Conservation (phyloP, 1,284 basidiomycete genomes). For the Cutaneotrichosporon dermatis region DNA sequence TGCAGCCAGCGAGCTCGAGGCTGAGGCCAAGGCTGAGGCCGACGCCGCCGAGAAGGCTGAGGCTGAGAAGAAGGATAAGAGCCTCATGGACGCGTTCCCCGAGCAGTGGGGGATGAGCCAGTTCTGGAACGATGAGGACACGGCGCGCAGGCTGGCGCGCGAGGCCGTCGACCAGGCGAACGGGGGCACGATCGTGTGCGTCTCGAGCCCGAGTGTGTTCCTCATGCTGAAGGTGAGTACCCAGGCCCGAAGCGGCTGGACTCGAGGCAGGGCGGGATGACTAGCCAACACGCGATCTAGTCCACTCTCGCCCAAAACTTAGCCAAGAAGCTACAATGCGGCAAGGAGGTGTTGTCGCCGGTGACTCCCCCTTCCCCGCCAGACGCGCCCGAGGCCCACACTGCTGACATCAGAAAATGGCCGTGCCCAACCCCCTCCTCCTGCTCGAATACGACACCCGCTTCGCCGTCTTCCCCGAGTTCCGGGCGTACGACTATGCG, state of each 20-base stretch:
- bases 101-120: constrained; percentile 18
- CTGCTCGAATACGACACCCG: constrained; percentile 16
- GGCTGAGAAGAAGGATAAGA: background rate
- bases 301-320: too few species aligned
- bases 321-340: too few species aligned
- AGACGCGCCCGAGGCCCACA: too few species aligned
- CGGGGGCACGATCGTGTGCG: constrained; percentile 8
- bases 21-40: background rate
- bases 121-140: constrained; percentile 17
- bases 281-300: too few species aligned
- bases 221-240: constrained; percentile 10
- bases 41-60: background rate
- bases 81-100: constrained; percentile 10
- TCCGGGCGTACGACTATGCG: constrained; percentile 11
- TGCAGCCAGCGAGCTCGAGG: constrained; percentile 1
- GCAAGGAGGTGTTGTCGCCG: too few species aligned
- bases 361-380: too few species aligned
- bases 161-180: constrained; percentile 5
- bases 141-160: background rate
- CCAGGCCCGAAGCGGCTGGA: too few species aligned
- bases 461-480: constrained; percentile 17
- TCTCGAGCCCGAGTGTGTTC: constrained; percentile 9
- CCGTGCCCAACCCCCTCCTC: constrained; percentile 12
- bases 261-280: too few species aligned
- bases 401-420: constrained; percentile 8